Percentiles rank a stretch among this genome's conserved stretches.
Evolutionary conservation across 768 basidiomycete genomes (phyloP).

Genomic region (Leccinellum luteum): DNA sequence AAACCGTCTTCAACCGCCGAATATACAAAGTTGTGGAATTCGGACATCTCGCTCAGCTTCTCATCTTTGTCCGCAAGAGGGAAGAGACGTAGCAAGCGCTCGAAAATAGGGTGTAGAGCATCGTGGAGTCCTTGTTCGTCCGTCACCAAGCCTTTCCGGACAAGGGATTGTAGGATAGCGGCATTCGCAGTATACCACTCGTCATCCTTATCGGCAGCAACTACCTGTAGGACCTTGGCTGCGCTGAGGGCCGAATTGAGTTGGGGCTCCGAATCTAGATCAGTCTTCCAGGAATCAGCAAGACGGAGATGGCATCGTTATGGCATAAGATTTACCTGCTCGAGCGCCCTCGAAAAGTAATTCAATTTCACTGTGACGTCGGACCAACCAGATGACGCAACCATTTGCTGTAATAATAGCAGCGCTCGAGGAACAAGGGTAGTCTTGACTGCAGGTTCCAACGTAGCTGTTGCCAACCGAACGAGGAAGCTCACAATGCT

Average conservation of each 20-base stretch:
- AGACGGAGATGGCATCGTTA: neutral
- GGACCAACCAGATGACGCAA: slow-evolving; percentile 82
- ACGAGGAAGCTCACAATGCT: slow-evolving; percentile 94
- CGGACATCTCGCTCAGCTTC: slow-evolving; percentile 62
- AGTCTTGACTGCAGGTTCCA: slow-evolving; percentile 41
- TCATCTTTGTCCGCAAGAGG: slow-evolving; percentile 81
- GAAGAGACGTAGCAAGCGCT: slow-evolving; percentile 71
- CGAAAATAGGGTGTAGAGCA: slow-evolving; percentile 77
- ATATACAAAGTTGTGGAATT: slow-evolving; percentile 77
- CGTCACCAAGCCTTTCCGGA: slow-evolving; percentile 81
- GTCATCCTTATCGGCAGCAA: slow-evolving; percentile 79
- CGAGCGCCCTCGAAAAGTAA: slow-evolving; percentile 83
- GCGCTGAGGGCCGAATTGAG: slow-evolving; percentile 72
- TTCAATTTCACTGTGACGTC: slow-evolving; percentile 90
- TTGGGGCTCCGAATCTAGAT: slow-evolving; percentile 64
- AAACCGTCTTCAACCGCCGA: slow-evolving; percentile 75
- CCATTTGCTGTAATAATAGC: slow-evolving; percentile 67
- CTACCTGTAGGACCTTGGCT: slow-evolving; percentile 85
- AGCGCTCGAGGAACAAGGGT: slow-evolving; percentile 63
- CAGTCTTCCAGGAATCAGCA: slow-evolving; percentile 47
- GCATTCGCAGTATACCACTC: slow-evolving; percentile 79
- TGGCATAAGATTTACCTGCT: slow-evolving; percentile 49
- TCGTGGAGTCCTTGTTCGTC: slow-evolving; percentile 83
- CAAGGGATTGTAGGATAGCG: slow-evolving; percentile 69
- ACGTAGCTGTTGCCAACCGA: slow-evolving; percentile 74